These are phyloP conservation scores for Enterocytospora artemiae DNA, from an alignment of 371 early-diverging fungal species.

Conservation along the genomic window DNA sequence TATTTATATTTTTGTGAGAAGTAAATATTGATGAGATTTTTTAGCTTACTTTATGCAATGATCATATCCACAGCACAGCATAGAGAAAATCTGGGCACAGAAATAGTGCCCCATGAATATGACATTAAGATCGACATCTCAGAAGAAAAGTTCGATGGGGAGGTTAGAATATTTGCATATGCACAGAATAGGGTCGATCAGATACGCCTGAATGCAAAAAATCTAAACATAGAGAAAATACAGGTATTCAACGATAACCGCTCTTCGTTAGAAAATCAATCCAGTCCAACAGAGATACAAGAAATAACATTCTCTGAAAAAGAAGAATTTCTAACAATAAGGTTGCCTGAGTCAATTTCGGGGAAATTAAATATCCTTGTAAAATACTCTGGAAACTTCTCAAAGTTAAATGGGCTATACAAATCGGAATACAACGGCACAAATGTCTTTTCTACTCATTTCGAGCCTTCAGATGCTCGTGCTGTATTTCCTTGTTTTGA, in stretches of 20 bases:
- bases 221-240: not conserved
- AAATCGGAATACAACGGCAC: conserved; percentile 28
- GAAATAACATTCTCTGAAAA: not conserved
- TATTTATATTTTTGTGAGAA: too few species aligned
- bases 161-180: conserved; percentile 1
- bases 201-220: not conserved
- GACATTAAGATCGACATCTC: conserved; percentile 4
- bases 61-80: too few species aligned
- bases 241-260: conserved; percentile 2
- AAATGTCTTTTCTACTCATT: conserved; percentile 63
- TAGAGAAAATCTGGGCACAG: too few species aligned
- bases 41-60: too few species aligned
- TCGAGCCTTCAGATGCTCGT: conserved; percentile 75
- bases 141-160: conserved; percentile 1
- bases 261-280: too few species aligned
- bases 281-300: too few species aligned
- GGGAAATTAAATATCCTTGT: conserved; percentile 11
- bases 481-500: conserved; percentile 79
- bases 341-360: not conserved
- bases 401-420: conserved; percentile 48
- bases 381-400: conserved; percentile 29
- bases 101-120: conserved; percentile 9
- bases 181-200: not conserved
- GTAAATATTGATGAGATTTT: too few species aligned
- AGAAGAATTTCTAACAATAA: conserved; percentile 3